Evolutionary conservation across 116 monocot genomes (phyloP), one percentile per base, ranked within the genome.

Genomic region (Dioscorea cayenensis): DNA sequence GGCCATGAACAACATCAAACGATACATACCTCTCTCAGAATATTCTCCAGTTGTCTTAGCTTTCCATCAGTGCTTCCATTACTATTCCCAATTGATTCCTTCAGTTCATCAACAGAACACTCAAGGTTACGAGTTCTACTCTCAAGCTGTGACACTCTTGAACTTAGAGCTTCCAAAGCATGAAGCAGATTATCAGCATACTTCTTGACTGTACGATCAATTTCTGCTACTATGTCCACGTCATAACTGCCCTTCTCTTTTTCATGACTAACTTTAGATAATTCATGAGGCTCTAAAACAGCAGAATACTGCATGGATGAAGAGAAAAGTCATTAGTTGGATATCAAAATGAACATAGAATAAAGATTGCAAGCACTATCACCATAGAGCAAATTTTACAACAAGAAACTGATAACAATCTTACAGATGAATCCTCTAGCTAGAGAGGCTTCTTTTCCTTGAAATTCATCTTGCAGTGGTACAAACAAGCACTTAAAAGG

Each of bases 61-160:
- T 84, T 95, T 79, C 92, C 90, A 79, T 90, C 90, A 20, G 83
- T 81, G 68, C 69, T 85, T 20, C 95, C 90, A 73, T 58, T 77
- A 65, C 78, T 73, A 59, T 92, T 84, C 32, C 82, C 85, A 66
- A 87, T 28, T 28, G 78, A 64, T 37, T 82, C 61, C 73, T 87
- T 95, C 60, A 95, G 52, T 17, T 87, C 90, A 77, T 95, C 90
- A 1, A 95, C 64, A 52, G 87, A 84, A 49, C 21, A 85, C 82
- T 95, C 95, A 68, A 95, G 82, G 66, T 80, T 72, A 37, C 69
- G 76, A 61, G 90, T 92, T 80, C 85, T 84, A 67, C 77, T 87
- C 69, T 95, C 95, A 64, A 95, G 67, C 72, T 95, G 89, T 14
- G 84, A 76, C 82, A 95, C 69, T 76, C 92, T 83, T 83, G 95